Base-by-base conservation (phyloP, 1,284 basidiomycete genomes). In the Ceratobasidium sp. region DNA sequence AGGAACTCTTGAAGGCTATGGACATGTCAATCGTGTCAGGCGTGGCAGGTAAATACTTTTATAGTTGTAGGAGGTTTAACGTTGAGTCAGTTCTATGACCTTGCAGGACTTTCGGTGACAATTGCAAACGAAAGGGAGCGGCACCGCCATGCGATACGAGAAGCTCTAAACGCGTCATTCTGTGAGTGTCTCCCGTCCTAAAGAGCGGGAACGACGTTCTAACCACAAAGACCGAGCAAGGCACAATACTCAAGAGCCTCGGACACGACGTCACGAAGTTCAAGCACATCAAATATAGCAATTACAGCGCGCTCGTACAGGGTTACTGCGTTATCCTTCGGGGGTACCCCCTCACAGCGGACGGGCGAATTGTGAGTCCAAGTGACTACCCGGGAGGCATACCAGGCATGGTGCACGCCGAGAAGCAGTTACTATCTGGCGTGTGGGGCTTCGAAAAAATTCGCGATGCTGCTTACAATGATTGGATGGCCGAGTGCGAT, bases 391-490 rank as follows among this genome's bases (percentile, higher is more conserved):
- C 55, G 10, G n/a, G n/a, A 33, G 55, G 55, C n/a, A 57, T 57
- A 57, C 55, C 55, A 10, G 55, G 55, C 12, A 10, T 57, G 14
- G 23, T 57, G 10, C 12, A 57, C 55, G 55, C 55, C 23, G n/a
- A 57, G n/a, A 23, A 23, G 23, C 55, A 57, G 14, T n/a, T 57
- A 12, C 16, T 8, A 57, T 57, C 55, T 10, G 55, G 55, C 12
- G 30, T n/a, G 10, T 57, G 55, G 55, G 55, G 55, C 10, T 57
- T 57, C n/a, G 55, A 57, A n/a, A 57, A 57, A n/a, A 57, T 57
- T 10, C 55, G n/a, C 10, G 55, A 57, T n/a, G 16, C 55, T 10
- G 23, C 55, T 10, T 57, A 57, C 55, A 33, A 57, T 10, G 55
- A 23, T 10, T 57, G 55, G 55, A 57, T 12, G 55, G 30, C 55